Conservation (phyloP, 1,139 yeast species). For the Yamadazyma jaroonii region DNA sequence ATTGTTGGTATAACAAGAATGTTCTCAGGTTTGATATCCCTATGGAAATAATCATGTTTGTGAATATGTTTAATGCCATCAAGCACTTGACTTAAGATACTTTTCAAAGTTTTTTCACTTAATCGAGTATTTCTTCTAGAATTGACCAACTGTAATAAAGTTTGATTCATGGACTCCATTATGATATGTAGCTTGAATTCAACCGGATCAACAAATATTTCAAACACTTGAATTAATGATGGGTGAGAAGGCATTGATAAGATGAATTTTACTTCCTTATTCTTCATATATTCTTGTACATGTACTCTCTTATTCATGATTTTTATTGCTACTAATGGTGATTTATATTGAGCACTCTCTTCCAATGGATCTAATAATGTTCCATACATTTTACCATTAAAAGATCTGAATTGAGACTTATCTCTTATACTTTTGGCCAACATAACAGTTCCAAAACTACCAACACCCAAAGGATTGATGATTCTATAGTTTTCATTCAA, state of each 20-base stretch:
- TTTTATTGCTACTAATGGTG: conserved; percentile 76
- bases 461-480: conserved; percentile 62
- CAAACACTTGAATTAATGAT: conserved; percentile 69
- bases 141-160: conserved; percentile 69
- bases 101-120: conserved; percentile 56
- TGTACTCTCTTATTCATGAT: conserved; percentile 60
- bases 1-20: conserved; percentile 64
- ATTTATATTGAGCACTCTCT: conserved; percentile 21
- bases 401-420: conserved; percentile 12
- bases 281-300: conserved; percentile 55
- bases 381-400: conserved; percentile 20
- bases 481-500: conserved; percentile 46
- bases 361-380: conserved; percentile 51
- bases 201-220: conserved; percentile 67
- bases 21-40: conserved; percentile 82
- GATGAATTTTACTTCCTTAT: conserved; percentile 76
- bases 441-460: conserved; percentile 74
- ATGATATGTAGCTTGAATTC: conserved; percentile 67
- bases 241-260: conserved; percentile 68
- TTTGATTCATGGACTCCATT: conserved; percentile 88
- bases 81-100: conserved; percentile 68
- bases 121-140: conserved; percentile 51
- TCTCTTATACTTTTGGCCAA: conserved; percentile 47
- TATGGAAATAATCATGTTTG: conserved; percentile 67
- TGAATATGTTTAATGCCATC: conserved; percentile 84